Evolutionary conservation across 2,329 filamentous ascomycete genomes (phyloP).

Genomic region (Fusarium pseudoanthophilum): DNA sequence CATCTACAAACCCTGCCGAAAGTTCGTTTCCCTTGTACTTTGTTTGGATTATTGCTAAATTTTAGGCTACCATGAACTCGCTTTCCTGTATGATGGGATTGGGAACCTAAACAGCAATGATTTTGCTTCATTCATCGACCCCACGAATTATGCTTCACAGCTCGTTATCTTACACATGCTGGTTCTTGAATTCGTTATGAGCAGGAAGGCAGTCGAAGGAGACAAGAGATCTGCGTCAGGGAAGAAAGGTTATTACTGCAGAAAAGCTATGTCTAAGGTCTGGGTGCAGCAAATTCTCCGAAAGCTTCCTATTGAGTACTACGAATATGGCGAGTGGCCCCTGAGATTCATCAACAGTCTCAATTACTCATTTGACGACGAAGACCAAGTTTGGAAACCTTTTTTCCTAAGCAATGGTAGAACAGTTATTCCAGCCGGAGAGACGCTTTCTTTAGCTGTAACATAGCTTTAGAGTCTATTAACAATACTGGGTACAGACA

Average conservation of each 20-base stretch:
- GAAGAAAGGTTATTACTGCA: constrained; percentile 31
- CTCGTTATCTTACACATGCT: constrained; percentile 53
- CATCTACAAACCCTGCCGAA: constrained; percentile 41
- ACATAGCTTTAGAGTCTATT: not conserved
- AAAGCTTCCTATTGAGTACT: constrained; percentile 47
- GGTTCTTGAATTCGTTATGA: constrained; percentile 47
- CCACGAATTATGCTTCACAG: constrained; percentile 47
- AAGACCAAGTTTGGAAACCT: constrained; percentile 39
- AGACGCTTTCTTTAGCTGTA: not conserved
- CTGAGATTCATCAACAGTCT: constrained; percentile 39
- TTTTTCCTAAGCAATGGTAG: constrained; percentile 32
- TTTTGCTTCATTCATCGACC: constrained; percentile 48
- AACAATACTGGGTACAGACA: not conserved
- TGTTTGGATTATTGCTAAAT: not conserved
- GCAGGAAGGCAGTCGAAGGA: constrained; percentile 31
- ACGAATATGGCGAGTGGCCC: constrained; percentile 49
- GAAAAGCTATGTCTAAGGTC: constrained; percentile 47
- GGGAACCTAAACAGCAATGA: constrained; percentile 45
- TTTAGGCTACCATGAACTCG: constrained; percentile 42
- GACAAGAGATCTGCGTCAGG: not conserved
- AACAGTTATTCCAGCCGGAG: constrained; percentile 7
- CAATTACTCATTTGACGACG: constrained; percentile 37
- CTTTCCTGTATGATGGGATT: constrained; percentile 46
- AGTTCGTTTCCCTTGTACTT: constrained; percentile 36
- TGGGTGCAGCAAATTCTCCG: constrained; percentile 53